Conservation (phyloP, 495 filamentous ascomycete species). For the Oidiodendron maius region DNA sequence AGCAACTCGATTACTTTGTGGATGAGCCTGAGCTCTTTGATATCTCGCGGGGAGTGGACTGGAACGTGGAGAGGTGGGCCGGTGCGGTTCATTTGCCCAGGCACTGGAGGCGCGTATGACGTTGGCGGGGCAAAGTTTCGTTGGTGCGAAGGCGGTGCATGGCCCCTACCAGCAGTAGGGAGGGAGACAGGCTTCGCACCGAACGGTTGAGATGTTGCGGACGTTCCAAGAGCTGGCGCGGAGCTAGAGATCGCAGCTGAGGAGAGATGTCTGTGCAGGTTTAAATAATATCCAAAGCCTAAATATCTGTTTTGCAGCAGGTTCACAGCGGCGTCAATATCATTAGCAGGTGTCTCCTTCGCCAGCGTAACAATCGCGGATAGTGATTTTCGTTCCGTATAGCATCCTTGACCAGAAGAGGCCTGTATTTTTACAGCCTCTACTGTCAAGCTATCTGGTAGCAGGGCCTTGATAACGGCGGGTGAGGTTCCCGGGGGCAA, state of each 20-base stretch:
- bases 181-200: slow-evolving; percentile 67
- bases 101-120: slow-evolving; percentile 46
- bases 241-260: slow-evolving; percentile 64
- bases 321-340: slow-evolving; percentile 78
- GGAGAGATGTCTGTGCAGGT: slow-evolving; percentile 75
- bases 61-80: slow-evolving; percentile 58
- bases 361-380: slow-evolving; percentile 81
- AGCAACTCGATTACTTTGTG: slow-evolving; percentile 82
- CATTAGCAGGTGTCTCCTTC: slow-evolving; percentile 75
- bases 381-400: slow-evolving; percentile 67
- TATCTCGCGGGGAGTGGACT: slow-evolving; percentile 68
- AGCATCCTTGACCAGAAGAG: slow-evolving; percentile 41
- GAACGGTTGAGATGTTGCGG: slow-evolving; percentile 63
- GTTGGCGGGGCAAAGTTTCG: slow-evolving; percentile 77
- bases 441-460: slow-evolving; percentile 62
- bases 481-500: slow-evolving; percentile 61
- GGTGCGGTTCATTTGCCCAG: slow-evolving; percentile 35
- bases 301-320: slow-evolving; percentile 79
- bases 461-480: slow-evolving; percentile 65
- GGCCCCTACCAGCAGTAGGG: slow-evolving; percentile 36
- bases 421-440: slow-evolving; percentile 74
- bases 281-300: slow-evolving; percentile 79
- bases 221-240: slow-evolving; percentile 42
- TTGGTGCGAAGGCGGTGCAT: slow-evolving; percentile 56
- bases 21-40: slow-evolving; percentile 76